These are phyloP conservation scores for Fusarium sp. DNA, from an alignment of 2,329 filamentous ascomycete species.

Conservation along the genomic window DNA sequence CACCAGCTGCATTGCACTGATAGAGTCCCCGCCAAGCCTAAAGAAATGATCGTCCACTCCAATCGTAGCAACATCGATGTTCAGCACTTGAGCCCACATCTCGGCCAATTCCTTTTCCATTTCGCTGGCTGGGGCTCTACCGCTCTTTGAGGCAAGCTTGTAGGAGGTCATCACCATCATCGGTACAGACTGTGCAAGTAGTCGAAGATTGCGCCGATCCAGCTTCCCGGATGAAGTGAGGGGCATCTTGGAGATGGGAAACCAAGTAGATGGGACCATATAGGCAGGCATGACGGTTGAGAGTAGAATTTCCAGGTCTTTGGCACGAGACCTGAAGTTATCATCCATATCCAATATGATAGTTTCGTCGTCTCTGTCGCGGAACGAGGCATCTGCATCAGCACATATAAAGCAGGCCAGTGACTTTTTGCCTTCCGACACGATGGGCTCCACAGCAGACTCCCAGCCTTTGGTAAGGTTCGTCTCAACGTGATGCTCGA, in stretches of 20 bases:
- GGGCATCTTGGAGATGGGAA: conserved; percentile 56
- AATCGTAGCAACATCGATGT: conserved; percentile 2
- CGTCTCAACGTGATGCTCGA: conserved; percentile 56
- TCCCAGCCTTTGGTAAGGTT: conserved; percentile 7
- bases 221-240: conserved; percentile 57
- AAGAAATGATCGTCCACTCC: conserved; percentile 55
- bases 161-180: background rate
- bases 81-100: conserved; percentile 29
- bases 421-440: conserved; percentile 17
- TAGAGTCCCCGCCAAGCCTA: conserved; percentile 54
- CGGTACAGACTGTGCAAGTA: conserved; percentile 11
- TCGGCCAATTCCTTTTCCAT: conserved; percentile 17
- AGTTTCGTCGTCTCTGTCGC: background rate
- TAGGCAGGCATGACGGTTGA: conserved; percentile 41
- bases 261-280: conserved; percentile 57
- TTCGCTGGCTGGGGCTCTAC: conserved; percentile 50
- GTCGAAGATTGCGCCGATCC: conserved; percentile 53
- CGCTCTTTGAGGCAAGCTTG: conserved; percentile 29
- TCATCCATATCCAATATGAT: background rate
- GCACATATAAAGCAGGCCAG: conserved; percentile 37
- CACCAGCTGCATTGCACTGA: conserved; percentile 40
- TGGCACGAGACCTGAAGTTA: conserved; percentile 1
- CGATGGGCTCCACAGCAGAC: conserved; percentile 36
- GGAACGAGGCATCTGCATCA: background rate
- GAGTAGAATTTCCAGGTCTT: background rate